Evolutionary conservation across 2,329 filamentous ascomycete genomes (phyloP), one percentile per base, ranked within the genome.

Genomic region (Penicillium sp.): DNA sequence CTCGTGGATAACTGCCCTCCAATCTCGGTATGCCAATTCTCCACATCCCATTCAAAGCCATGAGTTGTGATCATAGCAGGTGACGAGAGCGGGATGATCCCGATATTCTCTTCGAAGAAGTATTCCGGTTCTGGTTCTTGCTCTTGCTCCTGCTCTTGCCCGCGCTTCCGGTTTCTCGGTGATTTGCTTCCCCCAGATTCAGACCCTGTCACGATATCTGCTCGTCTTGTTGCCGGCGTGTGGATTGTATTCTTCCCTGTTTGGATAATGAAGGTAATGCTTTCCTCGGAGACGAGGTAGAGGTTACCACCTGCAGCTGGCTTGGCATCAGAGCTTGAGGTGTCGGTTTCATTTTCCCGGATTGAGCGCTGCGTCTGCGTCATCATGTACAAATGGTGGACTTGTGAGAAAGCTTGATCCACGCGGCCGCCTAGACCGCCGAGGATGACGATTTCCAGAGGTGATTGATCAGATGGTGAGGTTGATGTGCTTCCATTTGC

Each of bases 21-120:
- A 64, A 93, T 85, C 61, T 79, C 75, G 1, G 86, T 95, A 57
- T 78, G 71, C 89, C 91, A 95, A 53, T 88, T 75, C 52, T 76
- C 65, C 1, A 98, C 87, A 69, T 98, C 89, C 93, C 93, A 98
- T 65, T 95, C 84, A 19, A 97, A 73, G 0, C 93, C 93, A 13
- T 75, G 71, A 0, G 88, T 94, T 7, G 82, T 84, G 59, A 98
- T 88, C n/a, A 77, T 68, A 41, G 87, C 84, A 3, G 83, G 80
- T n/a, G 84, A 87, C 49, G 83, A 85, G 21, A 97, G 72, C 0
- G 93, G 93, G 34, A 98, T 75, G 55, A 98, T 87, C 9, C 93
- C 93, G 28, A 94, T 79, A 63, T 95, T 82, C 64, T 87, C 84
- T 6, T 79, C 87, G 60, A 95, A 87, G 10, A 66, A 60, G 29